Evolutionary conservation across 306 rosid species (phyloP).

Genomic region (Betula pendula): DNA sequence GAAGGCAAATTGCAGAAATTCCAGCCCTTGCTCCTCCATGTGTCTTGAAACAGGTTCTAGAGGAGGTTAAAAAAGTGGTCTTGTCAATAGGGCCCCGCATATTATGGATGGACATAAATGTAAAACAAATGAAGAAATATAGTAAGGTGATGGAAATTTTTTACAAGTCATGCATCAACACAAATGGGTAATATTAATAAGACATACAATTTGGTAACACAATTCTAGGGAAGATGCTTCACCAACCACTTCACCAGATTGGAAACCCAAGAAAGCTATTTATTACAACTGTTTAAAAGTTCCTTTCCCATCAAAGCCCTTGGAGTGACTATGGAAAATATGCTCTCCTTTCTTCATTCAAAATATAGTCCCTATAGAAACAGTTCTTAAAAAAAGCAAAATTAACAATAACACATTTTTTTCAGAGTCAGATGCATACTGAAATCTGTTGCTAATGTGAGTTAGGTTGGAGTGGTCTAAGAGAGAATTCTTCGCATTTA

Average conservation of each 20-base stretch:
- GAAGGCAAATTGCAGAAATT: constrained; percentile 97
- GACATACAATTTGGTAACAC: constrained; percentile 1
- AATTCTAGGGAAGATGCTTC: constrained; percentile 18
- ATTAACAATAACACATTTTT: too few relatives aligned
- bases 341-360: background rate
- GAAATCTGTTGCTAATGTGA: background rate
- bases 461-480: background rate
- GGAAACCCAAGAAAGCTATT: constrained; percentile 2
- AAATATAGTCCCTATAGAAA: background rate
- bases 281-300: background rate
- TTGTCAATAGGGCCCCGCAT: constrained; percentile 23
- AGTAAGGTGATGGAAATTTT: background rate
- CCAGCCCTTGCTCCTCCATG: constrained; percentile 91
- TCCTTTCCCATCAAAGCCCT: constrained; percentile 18
- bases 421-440: background rate
- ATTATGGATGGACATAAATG: background rate
- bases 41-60: constrained; percentile 92
- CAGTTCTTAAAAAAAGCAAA: too few relatives aligned
- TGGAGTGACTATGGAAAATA: constrained; percentile 13
- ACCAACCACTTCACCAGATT: background rate
- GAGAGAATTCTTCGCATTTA: background rate
- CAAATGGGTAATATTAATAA: background rate
- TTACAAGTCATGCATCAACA: constrained; percentile 1
- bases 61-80: constrained; percentile 24
- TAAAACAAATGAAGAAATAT: background rate